Percentiles rank a stretch among this genome's conserved stretches.
Evolutionary conservation across 768 basidiomycete species (phyloP).

Genomic region (Cystoderma amianthinum): DNA sequence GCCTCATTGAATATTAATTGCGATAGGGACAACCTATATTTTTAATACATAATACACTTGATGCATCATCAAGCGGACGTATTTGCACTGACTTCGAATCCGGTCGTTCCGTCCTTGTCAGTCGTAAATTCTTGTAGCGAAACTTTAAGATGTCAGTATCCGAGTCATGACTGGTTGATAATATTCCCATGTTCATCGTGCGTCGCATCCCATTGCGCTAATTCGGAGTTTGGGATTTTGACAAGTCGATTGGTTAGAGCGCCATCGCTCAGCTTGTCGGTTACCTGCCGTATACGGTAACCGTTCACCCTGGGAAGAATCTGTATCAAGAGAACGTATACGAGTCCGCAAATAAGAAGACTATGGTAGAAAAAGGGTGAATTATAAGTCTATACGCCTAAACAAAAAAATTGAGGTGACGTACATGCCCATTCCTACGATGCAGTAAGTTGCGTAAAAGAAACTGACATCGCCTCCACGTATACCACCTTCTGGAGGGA

Average conservation of each 20-base stretch:
- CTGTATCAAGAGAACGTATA: conserved; percentile 27
- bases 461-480: conserved; percentile 32
- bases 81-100: no score
- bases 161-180: no score
- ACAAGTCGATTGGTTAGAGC: conserved; percentile 22
- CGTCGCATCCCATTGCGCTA: conserved; percentile 26
- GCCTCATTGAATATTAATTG: no score
- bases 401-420: conserved; percentile 6
- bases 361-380: conserved; percentile 10
- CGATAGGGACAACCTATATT: no score
- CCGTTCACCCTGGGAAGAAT: conserved; percentile 33
- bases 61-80: no score
- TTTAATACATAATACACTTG: no score
- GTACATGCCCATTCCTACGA: conserved; percentile 27
- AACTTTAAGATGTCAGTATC: no score
- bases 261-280: conserved; percentile 30
- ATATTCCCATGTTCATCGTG: conserved; percentile 25
- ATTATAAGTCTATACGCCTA: conserved; percentile 2
- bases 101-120: no score
- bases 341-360: conserved; percentile 20
- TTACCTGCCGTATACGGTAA: conserved; percentile 37
- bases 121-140: no score
- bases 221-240: conserved; percentile 19
- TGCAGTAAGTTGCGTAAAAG: conserved; percentile 35
- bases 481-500: conserved; percentile 29